Evolutionary conservation across 2,329 filamentous ascomycete species (phyloP), one percentile per base, ranked within the genome.

Genomic region (Colletotrichum spaethianum): DNA sequence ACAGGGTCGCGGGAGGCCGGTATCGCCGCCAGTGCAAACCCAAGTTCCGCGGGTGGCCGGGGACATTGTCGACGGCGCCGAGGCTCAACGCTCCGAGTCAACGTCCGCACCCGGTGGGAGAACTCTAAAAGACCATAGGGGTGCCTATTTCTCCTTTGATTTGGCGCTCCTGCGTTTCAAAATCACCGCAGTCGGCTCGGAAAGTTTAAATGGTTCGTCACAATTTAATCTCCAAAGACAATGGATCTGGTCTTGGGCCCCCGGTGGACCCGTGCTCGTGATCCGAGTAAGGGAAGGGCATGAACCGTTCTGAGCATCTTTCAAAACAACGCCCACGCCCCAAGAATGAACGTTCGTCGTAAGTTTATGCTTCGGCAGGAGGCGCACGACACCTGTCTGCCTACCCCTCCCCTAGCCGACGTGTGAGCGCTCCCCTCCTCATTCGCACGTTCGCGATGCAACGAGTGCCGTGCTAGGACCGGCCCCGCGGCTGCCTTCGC

Each of bases 291-390:
- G 23, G 9, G 40, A 28, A 20, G 12, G 42, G 59, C 59, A 62
- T 62, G 59, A 62, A 50, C 44, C 14, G n/a, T 28, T 50, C 31
- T n/a, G 59, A 9, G 31, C 23, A 36, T 20, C 20, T 36, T 11
- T 6, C n/a, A 36, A 62, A 31, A n/a, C n/a, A n/a, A n/a, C n/a
- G n/a, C n/a, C n/a, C 28, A n/a, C 20, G 12, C 20, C 20, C 11
- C 31, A 18, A 40, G 18, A 26, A 20, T 28, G 14, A 38, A 50
- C 40, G 59, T 62, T 62, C 59, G 44, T 48, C 59, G 59, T 48
- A 38, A 48, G 11, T 56, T 56, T 38, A 36, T 36, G 12, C 52
- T 56, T 56, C 12, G 23, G 20, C 7, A 23, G n/a, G 11, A 56
- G 9, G 20, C 3, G 11, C 9, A 36, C 31, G 20, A 20, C 31